Conservation (phyloP, 2,329 filamentous ascomycete species). For the Saccharata proteae region DNA sequence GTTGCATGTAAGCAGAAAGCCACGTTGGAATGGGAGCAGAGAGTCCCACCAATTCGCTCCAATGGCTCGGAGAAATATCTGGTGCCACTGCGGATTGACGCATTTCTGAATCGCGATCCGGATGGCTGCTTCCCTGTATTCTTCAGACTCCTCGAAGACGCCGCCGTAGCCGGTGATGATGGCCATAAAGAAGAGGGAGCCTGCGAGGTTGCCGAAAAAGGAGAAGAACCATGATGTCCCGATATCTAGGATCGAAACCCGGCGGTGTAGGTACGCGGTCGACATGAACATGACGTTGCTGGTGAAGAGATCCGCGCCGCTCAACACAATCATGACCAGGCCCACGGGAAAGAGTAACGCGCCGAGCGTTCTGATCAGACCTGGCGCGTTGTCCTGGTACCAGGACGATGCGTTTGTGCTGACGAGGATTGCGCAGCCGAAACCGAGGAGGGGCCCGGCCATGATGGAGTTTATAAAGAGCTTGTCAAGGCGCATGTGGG, state of each 20-base stretch:
- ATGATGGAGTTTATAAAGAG: slow-evolving; percentile 9
- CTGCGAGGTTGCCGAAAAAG: slow-evolving; percentile 21
- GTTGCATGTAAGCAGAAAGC: slow-evolving; percentile 11
- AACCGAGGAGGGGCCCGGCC: slow-evolving; percentile 9
- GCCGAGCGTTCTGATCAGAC: slow-evolving; percentile 19
- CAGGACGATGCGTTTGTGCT: slow-evolving; percentile 35
- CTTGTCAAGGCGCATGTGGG: slow-evolving; percentile 11
- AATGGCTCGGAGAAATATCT: slow-evolving; percentile 43
- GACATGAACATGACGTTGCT: slow-evolving; percentile 16
- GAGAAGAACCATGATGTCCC: slow-evolving; percentile 17
- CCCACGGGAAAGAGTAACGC: slow-evolving; percentile 25
- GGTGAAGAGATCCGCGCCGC: slow-evolving; percentile 22
- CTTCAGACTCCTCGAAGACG: slow-evolving; percentile 19
- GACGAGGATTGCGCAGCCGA: slow-evolving; percentile 7
- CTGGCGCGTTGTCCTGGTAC: slow-evolving; percentile 35
- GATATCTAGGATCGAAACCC: slow-evolving; percentile 13
- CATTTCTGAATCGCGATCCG: slow-evolving; percentile 38
- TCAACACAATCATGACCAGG: slow-evolving; percentile 20
- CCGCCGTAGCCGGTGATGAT: slow-evolving; percentile 19
- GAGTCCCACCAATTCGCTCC: slow-evolving; percentile 18
- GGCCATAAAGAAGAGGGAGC: slow-evolving; percentile 18
- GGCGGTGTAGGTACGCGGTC: slow-evolving; percentile 13
- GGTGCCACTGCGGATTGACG: slow-evolving; percentile 36
- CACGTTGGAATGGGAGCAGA: slow-evolving; percentile 24
- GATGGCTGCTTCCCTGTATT: slow-evolving; percentile 33